These are phyloP conservation scores for Coleophoma eucalyptorum DNA, from an alignment of 2,329 filamentous ascomycete species.

Conservation along the genomic window DNA sequence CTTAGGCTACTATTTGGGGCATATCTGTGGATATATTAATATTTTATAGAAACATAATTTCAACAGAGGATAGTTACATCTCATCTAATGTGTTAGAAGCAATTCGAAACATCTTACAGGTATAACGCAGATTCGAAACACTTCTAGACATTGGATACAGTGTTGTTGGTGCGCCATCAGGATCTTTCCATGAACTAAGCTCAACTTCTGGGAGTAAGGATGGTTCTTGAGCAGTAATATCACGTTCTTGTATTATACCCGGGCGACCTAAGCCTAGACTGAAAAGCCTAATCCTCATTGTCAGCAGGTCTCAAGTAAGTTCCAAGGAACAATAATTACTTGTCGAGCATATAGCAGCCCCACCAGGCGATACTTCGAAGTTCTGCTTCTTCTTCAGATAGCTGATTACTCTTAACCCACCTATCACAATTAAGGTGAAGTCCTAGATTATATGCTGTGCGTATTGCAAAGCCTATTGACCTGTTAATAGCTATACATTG, in stretches of 20 bases:
- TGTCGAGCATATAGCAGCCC: not conserved
- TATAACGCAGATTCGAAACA: not conserved
- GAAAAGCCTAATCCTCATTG: not conserved
- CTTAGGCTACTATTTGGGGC: not conserved
- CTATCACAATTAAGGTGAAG: not conserved
- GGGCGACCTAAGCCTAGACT: not conserved
- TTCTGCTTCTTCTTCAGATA: not conserved
- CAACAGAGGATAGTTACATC: not conserved
- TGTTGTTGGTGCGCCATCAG: not conserved
- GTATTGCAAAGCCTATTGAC: not conserved
- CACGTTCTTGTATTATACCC: not conserved
- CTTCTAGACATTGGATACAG: not conserved
- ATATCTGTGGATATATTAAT: not conserved
- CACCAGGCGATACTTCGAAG: not conserved
- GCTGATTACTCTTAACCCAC: not conserved
- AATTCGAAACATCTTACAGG: not conserved
- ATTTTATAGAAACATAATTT: not conserved
- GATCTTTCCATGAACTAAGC: not conserved
- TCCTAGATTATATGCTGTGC: not conserved
- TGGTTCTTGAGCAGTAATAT: not conserved
- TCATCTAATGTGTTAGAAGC: not conserved
- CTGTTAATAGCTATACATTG: too few species aligned
- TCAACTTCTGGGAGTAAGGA: not conserved
- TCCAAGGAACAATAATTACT: not conserved
- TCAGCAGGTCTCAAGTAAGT: too few species aligned